A percentile compares a stretch with the other conserved stretches of the same genome.
These are phyloP conservation scores for Populus hybrid DNA, from an alignment of 441 rosid genomes.

Conservation along the genomic window DNA sequence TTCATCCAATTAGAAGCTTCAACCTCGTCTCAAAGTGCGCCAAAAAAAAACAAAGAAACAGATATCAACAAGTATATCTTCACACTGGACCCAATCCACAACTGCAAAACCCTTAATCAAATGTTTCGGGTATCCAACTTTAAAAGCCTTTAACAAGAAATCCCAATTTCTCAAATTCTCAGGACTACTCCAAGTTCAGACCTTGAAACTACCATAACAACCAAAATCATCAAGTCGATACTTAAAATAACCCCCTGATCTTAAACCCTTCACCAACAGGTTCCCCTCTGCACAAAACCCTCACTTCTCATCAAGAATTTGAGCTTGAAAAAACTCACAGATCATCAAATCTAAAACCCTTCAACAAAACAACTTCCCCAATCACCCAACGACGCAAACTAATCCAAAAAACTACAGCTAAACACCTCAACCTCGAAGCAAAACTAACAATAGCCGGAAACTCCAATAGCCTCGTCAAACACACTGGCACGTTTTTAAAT, in stretches of 20 bases:
- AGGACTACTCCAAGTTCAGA: neutral
- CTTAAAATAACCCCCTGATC: slow-evolving; percentile 10
- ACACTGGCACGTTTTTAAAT: neutral
- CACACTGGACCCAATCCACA: neutral
- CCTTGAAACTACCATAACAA: neutral
- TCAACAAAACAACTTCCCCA: slow-evolving; percentile 8
- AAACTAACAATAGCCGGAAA: neutral
- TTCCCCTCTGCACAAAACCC: slow-evolving; percentile 6
- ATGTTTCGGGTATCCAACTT: neutral
- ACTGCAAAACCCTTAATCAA: neutral
- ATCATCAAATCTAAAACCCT: slow-evolving; percentile 16
- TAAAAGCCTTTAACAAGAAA: neutral
- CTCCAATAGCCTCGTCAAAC: neutral
- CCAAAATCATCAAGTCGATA: slow-evolving; percentile 4
- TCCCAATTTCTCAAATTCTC: neutral
- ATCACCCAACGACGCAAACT: slow-evolving; percentile 5
- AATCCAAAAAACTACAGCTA: slow-evolving; percentile 1
- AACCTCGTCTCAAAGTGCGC: neutral
- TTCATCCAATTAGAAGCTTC: slow-evolving; percentile 22
- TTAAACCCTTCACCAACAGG: slow-evolving; percentile 18
- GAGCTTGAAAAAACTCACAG: neutral
- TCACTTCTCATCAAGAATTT: neutral
- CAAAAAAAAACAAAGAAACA: neutral
- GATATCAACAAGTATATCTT: no score
- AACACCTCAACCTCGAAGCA: slow-evolving; percentile 7